These are phyloP conservation scores for Cystoderma amianthinum DNA, from an alignment of 768 basidiomycete species.

Conservation along the genomic window DNA sequence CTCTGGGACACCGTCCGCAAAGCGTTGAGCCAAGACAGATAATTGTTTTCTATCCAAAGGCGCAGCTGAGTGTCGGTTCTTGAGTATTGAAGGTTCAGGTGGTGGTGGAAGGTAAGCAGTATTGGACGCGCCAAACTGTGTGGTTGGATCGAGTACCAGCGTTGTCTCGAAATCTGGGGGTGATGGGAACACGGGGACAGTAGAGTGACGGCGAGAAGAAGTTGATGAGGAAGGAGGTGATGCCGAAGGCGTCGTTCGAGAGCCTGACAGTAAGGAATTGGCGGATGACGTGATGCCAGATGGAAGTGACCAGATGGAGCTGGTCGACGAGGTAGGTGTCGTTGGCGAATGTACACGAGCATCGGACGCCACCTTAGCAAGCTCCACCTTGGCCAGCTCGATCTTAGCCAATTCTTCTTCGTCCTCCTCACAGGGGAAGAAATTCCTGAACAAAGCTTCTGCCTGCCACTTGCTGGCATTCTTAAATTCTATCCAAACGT, in stretches of 20 bases:
- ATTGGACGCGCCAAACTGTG: conserved; percentile 49
- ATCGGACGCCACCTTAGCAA: too few species aligned
- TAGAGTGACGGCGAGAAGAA: conserved; percentile 19
- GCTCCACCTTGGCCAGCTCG: conserved; percentile 8
- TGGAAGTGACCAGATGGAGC: conserved; percentile 24
- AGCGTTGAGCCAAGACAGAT: conserved; percentile 63
- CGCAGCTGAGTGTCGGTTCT: conserved; percentile 54
- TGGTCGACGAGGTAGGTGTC: too few species aligned
- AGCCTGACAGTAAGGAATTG: conserved; percentile 20
- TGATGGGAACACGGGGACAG: too few species aligned
- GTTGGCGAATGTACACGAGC: too few species aligned
- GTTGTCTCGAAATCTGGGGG: conserved; percentile 1
- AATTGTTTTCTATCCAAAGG: conserved; percentile 62
- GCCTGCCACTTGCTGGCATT: conserved; percentile 69
- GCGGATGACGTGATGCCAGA: conserved; percentile 39
- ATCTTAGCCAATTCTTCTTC: conserved; percentile 26
- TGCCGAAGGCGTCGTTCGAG: conserved; percentile 27
- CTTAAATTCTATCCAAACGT: conserved; percentile 71
- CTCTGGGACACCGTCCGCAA: conserved; percentile 78
- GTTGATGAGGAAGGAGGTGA: conserved; percentile 35
- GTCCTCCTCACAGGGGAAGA: conserved; percentile 45
- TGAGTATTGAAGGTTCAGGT: conserved; percentile 49
- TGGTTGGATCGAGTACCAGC: conserved; percentile 13
- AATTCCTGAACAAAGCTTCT: conserved; percentile 55
- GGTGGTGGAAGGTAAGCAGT: conserved; percentile 61